Percentiles rank a stretch among this genome's conserved stretches.
Evolutionary conservation across 306 rosid genomes (phyloP).

Genomic region (Vigna trinervia): DNA sequence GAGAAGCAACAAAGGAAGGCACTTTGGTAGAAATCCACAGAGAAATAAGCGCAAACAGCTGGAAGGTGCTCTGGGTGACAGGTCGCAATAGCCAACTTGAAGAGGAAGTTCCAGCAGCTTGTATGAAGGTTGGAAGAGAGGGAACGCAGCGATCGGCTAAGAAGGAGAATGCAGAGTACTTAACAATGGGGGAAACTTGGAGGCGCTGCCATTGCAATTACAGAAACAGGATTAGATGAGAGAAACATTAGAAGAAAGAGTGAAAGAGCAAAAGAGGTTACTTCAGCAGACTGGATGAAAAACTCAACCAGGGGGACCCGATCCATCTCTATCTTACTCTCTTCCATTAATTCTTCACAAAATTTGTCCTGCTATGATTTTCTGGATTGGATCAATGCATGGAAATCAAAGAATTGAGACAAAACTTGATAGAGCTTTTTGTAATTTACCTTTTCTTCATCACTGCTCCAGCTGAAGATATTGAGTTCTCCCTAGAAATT

Average conservation of each 20-base stretch:
- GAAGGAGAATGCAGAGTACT: constrained; percentile 76
- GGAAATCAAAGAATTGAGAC: too few species aligned
- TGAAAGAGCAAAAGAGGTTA: neutral
- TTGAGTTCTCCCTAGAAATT: too few species aligned
- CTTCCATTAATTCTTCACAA: too few species aligned
- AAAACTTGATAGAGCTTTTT: too few species aligned
- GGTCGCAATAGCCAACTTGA: constrained; percentile 75
- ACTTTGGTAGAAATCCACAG: constrained; percentile 94
- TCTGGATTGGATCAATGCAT: too few species aligned
- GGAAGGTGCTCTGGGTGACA: constrained; percentile 70
- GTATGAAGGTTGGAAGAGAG: constrained; percentile 45
- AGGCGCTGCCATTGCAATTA: constrained; percentile 48
- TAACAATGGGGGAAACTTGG: constrained; percentile 61
- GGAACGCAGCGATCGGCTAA: constrained; percentile 72
- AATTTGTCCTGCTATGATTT: too few species aligned
- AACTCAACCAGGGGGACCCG: constrained; percentile 47
- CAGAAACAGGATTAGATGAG: too few species aligned
- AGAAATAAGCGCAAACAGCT: constrained; percentile 79
- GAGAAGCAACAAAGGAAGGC: neutral
- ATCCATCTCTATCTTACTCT: too few species aligned
- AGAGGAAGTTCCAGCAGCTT: constrained; percentile 24
- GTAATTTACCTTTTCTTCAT: too few species aligned
- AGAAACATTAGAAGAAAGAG: neutral
- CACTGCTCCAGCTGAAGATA: too few species aligned
- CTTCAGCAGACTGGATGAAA: constrained; percentile 72